Evolutionary conservation across 225 moss, liverwort and hornwort genomes (phyloP).

Genomic region (Asterella californica): DNA sequence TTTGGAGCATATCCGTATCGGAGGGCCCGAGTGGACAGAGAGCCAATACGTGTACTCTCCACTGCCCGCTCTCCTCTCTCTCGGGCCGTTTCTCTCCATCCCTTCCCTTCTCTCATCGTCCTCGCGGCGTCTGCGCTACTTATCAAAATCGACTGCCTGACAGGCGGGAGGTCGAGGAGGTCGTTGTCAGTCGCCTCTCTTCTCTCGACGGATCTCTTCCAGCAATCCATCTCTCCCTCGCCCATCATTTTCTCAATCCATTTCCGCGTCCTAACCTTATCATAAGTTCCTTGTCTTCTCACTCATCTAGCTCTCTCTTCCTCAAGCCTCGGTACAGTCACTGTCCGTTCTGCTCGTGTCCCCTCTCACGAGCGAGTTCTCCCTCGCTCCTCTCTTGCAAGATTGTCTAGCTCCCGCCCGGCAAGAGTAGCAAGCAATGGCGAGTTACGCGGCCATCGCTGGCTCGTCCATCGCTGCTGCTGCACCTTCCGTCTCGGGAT

Average conservation of each 20-base stretch:
- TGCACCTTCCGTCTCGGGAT: slow-evolving; percentile 15
- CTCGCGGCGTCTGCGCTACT: not conserved
- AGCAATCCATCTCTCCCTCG: not conserved
- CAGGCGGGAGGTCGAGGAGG: not conserved
- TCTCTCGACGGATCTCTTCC: not conserved
- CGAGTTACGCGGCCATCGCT: slow-evolving; percentile 24
- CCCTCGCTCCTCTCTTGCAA: not conserved
- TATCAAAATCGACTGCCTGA: slow-evolving; percentile 2
- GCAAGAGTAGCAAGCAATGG: slow-evolving; percentile 24
- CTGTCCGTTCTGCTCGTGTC: not conserved
- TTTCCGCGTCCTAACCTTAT: not conserved
- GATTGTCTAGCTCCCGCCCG: too few species aligned
- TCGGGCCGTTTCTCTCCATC: not conserved
- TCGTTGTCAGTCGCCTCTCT: not conserved
- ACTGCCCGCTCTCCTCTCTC: not conserved
- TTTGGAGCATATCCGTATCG: slow-evolving; percentile 33
- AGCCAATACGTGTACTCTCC: slow-evolving; percentile 23
- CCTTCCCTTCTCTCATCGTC: not conserved
- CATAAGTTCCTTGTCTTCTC: slow-evolving; percentile 7
- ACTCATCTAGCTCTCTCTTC: not conserved
- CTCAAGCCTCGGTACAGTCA: not conserved
- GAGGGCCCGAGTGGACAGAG: slow-evolving; percentile 35
- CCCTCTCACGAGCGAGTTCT: not conserved
- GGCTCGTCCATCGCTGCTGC: not conserved
- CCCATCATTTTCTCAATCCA: not conserved